Evolutionary conservation across 805 yeast species (phyloP), one percentile per base, ranked within the genome.

Genomic region (Spathaspora passalidarum): DNA sequence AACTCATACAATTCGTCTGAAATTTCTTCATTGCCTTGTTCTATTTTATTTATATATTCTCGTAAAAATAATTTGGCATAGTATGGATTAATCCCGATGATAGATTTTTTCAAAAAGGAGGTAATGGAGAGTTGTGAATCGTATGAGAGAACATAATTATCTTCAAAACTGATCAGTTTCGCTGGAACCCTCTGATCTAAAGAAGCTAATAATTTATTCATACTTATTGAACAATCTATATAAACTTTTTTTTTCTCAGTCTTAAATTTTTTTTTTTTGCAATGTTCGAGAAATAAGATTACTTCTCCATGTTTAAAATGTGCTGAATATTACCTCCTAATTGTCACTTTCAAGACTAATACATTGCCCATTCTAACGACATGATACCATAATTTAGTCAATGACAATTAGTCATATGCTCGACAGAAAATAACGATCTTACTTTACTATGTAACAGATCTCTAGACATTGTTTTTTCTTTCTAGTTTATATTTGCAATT

Each of bases 21-120:
- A 2, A 62, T 72, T 19, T 69, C 67, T 4, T 61, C 67, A 2
- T 59, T 47, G 5, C 56, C 22, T 0, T 22, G 23, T 38, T 75
- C 80, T 21, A 68, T 45, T 10, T 43, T 20, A 1, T 56, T 59
- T 32, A 82, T 67, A 16, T 79, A 62, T 16, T 55, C 59, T 42
- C 75, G 71, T 10, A 82, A 52, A 25, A 81, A 71, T 5, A 55
- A 49, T 53, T 75, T 78, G 38, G 72, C 71, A 54, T 84, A 84
- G 60, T 71, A 72, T 10, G 79, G 70, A 58, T 84, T 84, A 9
- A 40, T n/a, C 4, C 16, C 8, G 10, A 43, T 5, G 6, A 37
- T 21, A 4, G 47, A 13, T 8, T 17, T 13, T 17, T 35, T 32
- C 21, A 47, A 5, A 26, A 39, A 47, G 3, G 9, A 23, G 16